Percentiles rank a stretch among this genome's conserved stretches.
phyloP scores from a whole-genome alignment of 2,329 filamentous ascomycete species.

The Bipolaris zeicola region DNA sequence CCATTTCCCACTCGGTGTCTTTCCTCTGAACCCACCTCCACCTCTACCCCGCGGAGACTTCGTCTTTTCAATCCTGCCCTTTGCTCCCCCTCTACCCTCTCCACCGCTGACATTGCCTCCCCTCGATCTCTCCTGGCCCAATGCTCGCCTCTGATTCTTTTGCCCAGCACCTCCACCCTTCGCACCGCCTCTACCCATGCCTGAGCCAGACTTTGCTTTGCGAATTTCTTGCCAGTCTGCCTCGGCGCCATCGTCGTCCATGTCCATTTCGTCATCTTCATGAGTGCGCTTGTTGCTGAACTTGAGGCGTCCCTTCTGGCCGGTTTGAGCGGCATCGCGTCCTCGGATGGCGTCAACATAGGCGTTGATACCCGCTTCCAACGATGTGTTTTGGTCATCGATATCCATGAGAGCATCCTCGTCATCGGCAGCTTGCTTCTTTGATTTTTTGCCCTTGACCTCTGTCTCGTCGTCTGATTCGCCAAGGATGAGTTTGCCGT shows the following conservation, averaged over 20 bases:
- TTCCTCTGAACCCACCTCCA: conserved; percentile 19
- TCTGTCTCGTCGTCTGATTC: conserved; percentile 50
- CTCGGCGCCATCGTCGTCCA: conserved; percentile 50
- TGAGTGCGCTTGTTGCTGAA: conserved; percentile 59
- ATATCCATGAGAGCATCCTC: conserved; percentile 65
- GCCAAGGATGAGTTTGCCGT: conserved; percentile 81
- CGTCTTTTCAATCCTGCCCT: conserved; percentile 18
- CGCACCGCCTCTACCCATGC: conserved; percentile 33
- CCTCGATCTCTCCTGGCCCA: conserved; percentile 46
- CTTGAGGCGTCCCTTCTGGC: conserved; percentile 65
- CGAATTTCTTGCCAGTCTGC: conserved; percentile 41
- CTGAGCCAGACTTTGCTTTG: conserved; percentile 44
- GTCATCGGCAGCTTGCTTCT: conserved; percentile 38
- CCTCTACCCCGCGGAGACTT: conserved; percentile 15
- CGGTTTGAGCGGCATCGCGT: conserved; percentile 62
- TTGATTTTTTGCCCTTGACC: conserved; percentile 44
- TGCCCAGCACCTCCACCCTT: conserved; percentile 26
- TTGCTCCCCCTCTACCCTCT: conserved; percentile 25
- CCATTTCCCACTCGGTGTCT: conserved; percentile 10
- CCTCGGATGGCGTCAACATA: conserved; percentile 66
- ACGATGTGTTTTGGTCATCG: conserved; percentile 52
- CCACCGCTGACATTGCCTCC: conserved; percentile 28
- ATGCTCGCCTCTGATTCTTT: conserved; percentile 41
- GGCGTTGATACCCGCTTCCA: conserved; percentile 62
- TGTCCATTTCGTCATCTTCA: conserved; percentile 54